A percentile compares a stretch with the other conserved stretches of the same genome.
These are phyloP conservation scores for Parastagonospora nodorum DNA, from an alignment of 2,329 filamentous ascomycete genomes.

Conservation along the genomic window DNA sequence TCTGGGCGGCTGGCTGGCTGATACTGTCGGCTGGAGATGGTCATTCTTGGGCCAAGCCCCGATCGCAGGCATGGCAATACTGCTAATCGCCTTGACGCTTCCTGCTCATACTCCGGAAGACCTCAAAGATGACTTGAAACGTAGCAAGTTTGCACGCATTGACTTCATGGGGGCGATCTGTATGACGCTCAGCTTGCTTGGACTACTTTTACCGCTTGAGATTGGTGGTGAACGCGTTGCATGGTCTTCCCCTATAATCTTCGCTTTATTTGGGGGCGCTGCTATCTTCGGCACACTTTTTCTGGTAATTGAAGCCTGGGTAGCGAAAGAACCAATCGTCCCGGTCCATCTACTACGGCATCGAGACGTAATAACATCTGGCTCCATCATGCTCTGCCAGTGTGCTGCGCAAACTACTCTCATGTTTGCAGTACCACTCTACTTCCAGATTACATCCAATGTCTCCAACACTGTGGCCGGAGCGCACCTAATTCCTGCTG, in stretches of 20 bases:
- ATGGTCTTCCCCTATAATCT: slow-evolving; percentile 46
- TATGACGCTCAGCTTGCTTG: slow-evolving; percentile 51
- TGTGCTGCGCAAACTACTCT: slow-evolving; percentile 63
- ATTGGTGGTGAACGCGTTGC: slow-evolving; percentile 53
- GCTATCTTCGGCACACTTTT: slow-evolving; percentile 33
- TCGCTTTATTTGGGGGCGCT: slow-evolving; percentile 37
- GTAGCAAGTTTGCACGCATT: slow-evolving; percentile 54
- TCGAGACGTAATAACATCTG: slow-evolving; percentile 59
- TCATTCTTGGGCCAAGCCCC: slow-evolving; percentile 65
- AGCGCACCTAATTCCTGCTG: slow-evolving; percentile 68
- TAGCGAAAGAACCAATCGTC: slow-evolving; percentile 62
- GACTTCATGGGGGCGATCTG: slow-evolving; percentile 63
- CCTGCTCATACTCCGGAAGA: slow-evolving; percentile 10
- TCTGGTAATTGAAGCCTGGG: slow-evolving; percentile 45
- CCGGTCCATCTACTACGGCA: slow-evolving; percentile 60
- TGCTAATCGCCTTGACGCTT: slow-evolving; percentile 49
- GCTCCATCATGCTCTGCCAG: slow-evolving; percentile 60
- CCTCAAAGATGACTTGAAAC: neutral
- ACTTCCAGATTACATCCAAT: slow-evolving; percentile 68
- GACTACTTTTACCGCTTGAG: slow-evolving; percentile 55
- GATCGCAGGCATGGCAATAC: slow-evolving; percentile 57
- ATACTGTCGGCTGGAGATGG: slow-evolving; percentile 70
- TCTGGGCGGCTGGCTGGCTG: slow-evolving; percentile 65
- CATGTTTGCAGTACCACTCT: slow-evolving; percentile 70
- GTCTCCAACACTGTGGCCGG: slow-evolving; percentile 64